A percentile compares a stretch with the other conserved stretches of the same genome.
Conservation (phyloP, 1,284 basidiomycete genomes). For the Ceratobasidium sp. region DNA sequence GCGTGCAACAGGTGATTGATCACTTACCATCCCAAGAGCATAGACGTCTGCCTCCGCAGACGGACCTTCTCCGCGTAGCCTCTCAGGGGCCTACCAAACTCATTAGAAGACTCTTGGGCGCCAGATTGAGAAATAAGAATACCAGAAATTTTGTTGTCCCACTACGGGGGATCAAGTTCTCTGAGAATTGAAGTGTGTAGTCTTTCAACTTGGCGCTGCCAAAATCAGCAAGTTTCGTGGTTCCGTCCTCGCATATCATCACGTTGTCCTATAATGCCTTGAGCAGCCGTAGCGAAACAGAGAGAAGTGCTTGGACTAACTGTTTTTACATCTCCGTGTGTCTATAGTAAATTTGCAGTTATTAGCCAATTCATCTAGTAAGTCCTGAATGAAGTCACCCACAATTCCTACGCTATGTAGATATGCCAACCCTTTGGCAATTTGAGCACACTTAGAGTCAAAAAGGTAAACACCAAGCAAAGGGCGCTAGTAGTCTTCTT, state of each 20-base stretch:
- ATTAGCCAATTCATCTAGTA: too few relatives aligned
- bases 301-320: too few relatives aligned
- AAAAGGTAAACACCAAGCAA: too few relatives aligned
- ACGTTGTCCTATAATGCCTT: neutral
- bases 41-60: constrained; percentile 1
- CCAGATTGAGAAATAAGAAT: neutral
- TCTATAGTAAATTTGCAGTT: too few relatives aligned
- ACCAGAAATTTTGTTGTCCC: neutral
- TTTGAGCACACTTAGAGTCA: neutral
- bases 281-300: neutral
- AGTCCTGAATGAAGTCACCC: neutral
- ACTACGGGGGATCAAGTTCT: neutral
- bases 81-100: constrained; percentile 4
- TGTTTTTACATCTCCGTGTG: too few relatives aligned
- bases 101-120: neutral
- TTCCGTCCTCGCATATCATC: neutral
- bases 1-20: too few relatives aligned
- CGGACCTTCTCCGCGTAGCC: neutral
- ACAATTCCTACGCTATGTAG: neutral
- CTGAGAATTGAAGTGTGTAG: neutral
- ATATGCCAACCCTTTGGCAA: constrained; percentile 2
- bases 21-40: constrained; percentile 14
- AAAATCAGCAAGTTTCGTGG: neutral
- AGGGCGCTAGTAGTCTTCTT: neutral
- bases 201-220: neutral